Evolutionary conservation across 2,329 filamentous ascomycete species (phyloP), one percentile per base, ranked within the genome.

Genomic region (Cryphonectria radicalis): DNA sequence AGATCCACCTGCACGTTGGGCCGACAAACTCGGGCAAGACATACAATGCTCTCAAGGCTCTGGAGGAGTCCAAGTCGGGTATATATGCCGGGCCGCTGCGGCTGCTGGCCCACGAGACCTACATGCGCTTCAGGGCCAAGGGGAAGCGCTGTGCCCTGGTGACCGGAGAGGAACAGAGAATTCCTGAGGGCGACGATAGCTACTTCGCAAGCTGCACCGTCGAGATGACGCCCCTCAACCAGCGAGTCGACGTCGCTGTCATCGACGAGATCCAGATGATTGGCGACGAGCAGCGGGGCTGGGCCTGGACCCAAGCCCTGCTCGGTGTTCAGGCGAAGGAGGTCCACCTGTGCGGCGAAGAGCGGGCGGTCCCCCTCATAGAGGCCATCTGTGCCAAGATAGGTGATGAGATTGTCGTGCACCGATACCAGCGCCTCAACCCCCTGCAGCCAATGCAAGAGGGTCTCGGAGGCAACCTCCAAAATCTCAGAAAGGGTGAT

Each of bases 251-350:
- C 59, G 95, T 99, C 50, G 95, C 94, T 1, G 95, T 99, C 75
- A 95, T 99, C 74, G 96, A 99, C 78, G 96, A 99, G 83, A 98
- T 99, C 70, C 96, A 99, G 81, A 98, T 99, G 96, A 93, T 99
- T 75, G 91, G 89, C 22, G 91, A 94, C 77, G 73, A 80, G 0
- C 89, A 93, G 0, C 91, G 96, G 76, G 96, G 97, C 1, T 97
- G 92, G 91, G 95, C 94, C 2, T 99, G 96, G 96, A 97, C 95
- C 1, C 90, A 94, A 76, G 96, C 96, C 1, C 85, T 98, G 19
- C 84, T 99, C 6, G 96, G 96, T 50, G 87, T 97, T 0, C 91
- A 92, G 80, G 96, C 94, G 5, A 91, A 91, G 76, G 96, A 99
- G 78, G 85, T 99, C 7, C 96, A 99, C 81, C 86, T 99, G 0